These are phyloP conservation scores for Sambucus nigra DNA, from an alignment of 129 eudicot genomes.

Conservation along the genomic window DNA sequence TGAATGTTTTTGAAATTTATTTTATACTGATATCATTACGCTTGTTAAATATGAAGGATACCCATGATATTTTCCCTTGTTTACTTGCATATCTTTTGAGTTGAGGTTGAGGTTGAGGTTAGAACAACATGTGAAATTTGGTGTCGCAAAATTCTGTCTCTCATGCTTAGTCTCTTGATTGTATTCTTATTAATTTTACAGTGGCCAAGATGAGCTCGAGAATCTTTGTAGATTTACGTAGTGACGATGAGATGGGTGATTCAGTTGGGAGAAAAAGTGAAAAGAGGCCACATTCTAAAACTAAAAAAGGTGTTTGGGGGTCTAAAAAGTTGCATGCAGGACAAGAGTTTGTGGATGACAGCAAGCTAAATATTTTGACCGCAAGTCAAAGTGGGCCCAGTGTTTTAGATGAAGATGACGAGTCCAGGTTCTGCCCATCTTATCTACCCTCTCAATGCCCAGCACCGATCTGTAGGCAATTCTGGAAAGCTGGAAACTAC, in stretches of 20 bases:
- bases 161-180: background rate
- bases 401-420: slow-evolving; percentile 11
- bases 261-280: slow-evolving; percentile 4
- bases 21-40: too few relatives aligned
- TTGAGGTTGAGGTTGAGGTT: background rate
- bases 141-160: background rate
- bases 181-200: background rate
- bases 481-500: slow-evolving; percentile 35
- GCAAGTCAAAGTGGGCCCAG: slow-evolving; percentile 10
- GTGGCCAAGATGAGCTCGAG: slow-evolving; percentile 7
- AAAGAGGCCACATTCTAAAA: slow-evolving; percentile 5
- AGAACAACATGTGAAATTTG: background rate
- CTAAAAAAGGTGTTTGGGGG: background rate
- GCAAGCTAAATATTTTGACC: slow-evolving; percentile 13
- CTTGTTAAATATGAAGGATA: background rate
- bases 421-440: slow-evolving; percentile 13
- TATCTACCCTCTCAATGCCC: slow-evolving; percentile 17
- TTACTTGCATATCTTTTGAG: background rate
- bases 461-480: slow-evolving; percentile 36
- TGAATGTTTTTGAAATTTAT: too few relatives aligned
- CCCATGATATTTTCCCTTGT: background rate
- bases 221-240: background rate
- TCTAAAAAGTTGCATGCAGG: background rate
- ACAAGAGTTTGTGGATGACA: slow-evolving; percentile 4
- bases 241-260: background rate